Base-by-base conservation (phyloP, 345 rosid species). In the Rubroshorea leprosula region DNA sequence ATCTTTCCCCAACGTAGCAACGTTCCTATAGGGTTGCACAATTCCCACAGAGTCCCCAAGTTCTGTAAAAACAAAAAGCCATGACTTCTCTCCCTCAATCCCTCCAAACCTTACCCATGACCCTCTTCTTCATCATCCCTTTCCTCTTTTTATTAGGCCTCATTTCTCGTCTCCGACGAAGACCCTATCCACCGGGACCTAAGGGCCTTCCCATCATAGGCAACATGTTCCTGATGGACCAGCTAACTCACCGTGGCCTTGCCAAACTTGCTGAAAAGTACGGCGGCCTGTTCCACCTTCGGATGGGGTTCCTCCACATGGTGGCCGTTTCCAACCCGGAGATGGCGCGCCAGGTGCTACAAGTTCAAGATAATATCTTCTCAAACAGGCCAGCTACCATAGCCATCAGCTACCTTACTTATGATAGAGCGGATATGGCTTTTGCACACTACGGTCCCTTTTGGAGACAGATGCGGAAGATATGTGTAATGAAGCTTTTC, bases 401-500 rank as follows among this genome's bases (percentile, higher is more conserved):
- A 55, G 96, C 96, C 64, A 86, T 85, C 48, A 71, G 81, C 53
- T 90, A 85, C 60, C 78, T 94, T n/a, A 90, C 96, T 8, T 94
- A 94, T 35, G 82, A 84, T 52, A 77, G 96, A 9, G 88, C 96
- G 1, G 97, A 94, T 64, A 87, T 94, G 96, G 99, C 99, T 27
- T 94, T 94, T 17, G 92, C 97, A 13, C 84, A 87, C 69, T 94
- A 90, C 59, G 99, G 99, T 0, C 97, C 99, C 0, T 90, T 87
- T 47, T 90, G 99, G 99, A 69, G 99, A 24, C 97, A 90, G 79
- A 90, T 90, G 99, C 71, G 99, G 0, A 94, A 94, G 76, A 79
- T 90, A 2, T 84, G 95, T 44, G 97, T 87, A 52, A 80, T 90
- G 84, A 84, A 80, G 76, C 74, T 90, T 13, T 94, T 94, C 63